These are phyloP conservation scores for Didymella exigua DNA, from an alignment of 2,329 filamentous ascomycete species.

Conservation along the genomic window DNA sequence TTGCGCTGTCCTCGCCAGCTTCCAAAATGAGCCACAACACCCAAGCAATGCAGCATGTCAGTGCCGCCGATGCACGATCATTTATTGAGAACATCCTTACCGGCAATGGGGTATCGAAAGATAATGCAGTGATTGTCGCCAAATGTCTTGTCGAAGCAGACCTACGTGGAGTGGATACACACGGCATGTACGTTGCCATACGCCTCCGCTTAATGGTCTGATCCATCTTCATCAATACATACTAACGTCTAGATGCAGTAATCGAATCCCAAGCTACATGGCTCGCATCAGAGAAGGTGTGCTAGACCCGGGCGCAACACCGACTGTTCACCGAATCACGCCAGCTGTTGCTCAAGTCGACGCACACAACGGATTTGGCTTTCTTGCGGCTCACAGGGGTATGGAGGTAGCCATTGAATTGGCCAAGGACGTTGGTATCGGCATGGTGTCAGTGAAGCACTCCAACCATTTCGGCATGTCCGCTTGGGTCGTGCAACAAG, in stretches of 20 bases:
- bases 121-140: slow-evolving; percentile 68
- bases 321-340: slow-evolving; percentile 66
- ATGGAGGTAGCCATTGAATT: slow-evolving; percentile 72
- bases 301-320: slow-evolving; percentile 65
- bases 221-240: not conserved
- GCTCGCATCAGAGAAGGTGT: slow-evolving; percentile 72
- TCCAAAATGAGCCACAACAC: slow-evolving; percentile 7
- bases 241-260: slow-evolving; percentile 41
- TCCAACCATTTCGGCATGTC: slow-evolving; percentile 86
- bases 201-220: slow-evolving; percentile 1
- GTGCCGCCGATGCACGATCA: slow-evolving; percentile 24
- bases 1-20: not conserved
- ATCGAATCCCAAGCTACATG: slow-evolving; percentile 79
- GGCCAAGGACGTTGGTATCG: slow-evolving; percentile 70
- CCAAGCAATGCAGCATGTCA: slow-evolving; percentile 27
- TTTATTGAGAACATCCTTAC: slow-evolving; percentile 63
- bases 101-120: slow-evolving; percentile 64
- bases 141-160: slow-evolving; percentile 74
- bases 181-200: slow-evolving; percentile 64
- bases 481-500: slow-evolving; percentile 80
- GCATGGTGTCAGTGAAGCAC: slow-evolving; percentile 75
- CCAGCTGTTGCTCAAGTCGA: slow-evolving; percentile 73
- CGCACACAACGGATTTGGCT: slow-evolving; percentile 75
- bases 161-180: slow-evolving; percentile 78
- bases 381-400: slow-evolving; percentile 68